Percentiles rank a stretch among this genome's conserved stretches.
Conservation (phyloP, 352 stramenopile genomes). For the Globisporangium alternatum region DNA sequence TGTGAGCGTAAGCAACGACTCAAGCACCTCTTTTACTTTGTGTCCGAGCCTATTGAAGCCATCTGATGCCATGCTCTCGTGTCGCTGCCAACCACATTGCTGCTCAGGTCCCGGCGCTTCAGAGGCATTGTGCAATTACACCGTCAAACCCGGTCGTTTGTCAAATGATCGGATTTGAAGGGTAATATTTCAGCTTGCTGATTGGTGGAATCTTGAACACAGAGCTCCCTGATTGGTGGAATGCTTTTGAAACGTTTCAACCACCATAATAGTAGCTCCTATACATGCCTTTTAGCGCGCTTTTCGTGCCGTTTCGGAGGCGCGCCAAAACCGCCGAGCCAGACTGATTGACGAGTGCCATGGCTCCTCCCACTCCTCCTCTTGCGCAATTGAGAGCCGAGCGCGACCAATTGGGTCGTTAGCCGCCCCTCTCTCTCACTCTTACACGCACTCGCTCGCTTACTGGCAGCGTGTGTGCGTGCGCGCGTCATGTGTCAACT, state of each 20-base stretch:
- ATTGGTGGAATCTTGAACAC: slow-evolving; percentile 24
- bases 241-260: slow-evolving; percentile 10
- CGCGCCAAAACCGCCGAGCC: slow-evolving; percentile 15
- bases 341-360: slow-evolving; percentile 14
- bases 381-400: slow-evolving; percentile 22
- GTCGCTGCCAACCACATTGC: too few relatives aligned
- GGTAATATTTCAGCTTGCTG: background rate
- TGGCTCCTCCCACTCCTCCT: slow-evolving; percentile 25
- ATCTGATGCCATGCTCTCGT: too few relatives aligned
- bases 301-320: slow-evolving; percentile 1
- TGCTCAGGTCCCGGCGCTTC: background rate
- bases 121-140: background rate
- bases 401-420: slow-evolving; percentile 1
- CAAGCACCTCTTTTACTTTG: too few relatives aligned
- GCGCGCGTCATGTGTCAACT: slow-evolving; percentile 13
- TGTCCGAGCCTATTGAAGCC: too few relatives aligned
- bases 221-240: slow-evolving; percentile 32
- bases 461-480: background rate
- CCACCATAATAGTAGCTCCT: slow-evolving; percentile 5
- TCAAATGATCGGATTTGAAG: background rate
- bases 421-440: background rate
- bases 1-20: too few relatives aligned
- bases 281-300: slow-evolving; percentile 4
- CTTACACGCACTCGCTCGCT: background rate
- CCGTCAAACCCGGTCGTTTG: background rate